phyloP scores from a whole-genome alignment of 192 early-diverging fungal species.

The Entomortierella chlamydospora region DNA sequence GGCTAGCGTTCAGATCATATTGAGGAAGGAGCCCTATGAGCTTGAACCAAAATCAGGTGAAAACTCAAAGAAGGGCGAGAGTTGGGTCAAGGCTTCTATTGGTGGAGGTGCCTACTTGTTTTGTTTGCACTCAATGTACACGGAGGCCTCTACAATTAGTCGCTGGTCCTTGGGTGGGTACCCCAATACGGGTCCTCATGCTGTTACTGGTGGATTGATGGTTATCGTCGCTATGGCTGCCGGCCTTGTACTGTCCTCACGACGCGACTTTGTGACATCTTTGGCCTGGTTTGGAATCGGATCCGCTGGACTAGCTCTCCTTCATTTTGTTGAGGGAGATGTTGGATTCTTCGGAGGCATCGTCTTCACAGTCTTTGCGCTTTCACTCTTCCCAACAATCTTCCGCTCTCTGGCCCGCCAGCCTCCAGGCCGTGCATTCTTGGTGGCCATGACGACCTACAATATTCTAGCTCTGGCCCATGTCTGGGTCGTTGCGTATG shows the following conservation, averaged over 20 bases:
- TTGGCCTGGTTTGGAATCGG: constrained; percentile 71
- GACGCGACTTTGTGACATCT: constrained; percentile 56
- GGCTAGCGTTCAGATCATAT: constrained; percentile 66
- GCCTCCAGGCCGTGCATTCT: constrained; percentile 74
- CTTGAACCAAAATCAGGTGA: constrained; percentile 30
- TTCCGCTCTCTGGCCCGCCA: constrained; percentile 66
- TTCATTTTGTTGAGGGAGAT: constrained; percentile 72
- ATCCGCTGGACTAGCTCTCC: constrained; percentile 60
- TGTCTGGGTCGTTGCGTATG: constrained; percentile 87
- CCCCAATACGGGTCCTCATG: constrained; percentile 77
- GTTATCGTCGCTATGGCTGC: constrained; percentile 68
- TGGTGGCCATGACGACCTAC: constrained; percentile 70
- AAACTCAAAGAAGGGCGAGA: constrained; percentile 24
- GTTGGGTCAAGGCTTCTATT: constrained; percentile 65
- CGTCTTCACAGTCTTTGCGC: constrained; percentile 68
- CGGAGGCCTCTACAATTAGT: constrained; percentile 78
- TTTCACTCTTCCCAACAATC: constrained; percentile 69
- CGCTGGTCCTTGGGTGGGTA: constrained; percentile 83
- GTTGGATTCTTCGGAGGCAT: constrained; percentile 73
- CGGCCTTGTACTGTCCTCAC: constrained; percentile 66
- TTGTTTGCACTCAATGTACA: constrained; percentile 79
- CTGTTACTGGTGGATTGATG: constrained; percentile 77
- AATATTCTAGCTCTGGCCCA: constrained; percentile 79
- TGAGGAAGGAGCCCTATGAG: constrained; percentile 52
- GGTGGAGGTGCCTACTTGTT: constrained; percentile 77